Conservation (phyloP, 345 rosid species). For the Eucalyptus regnans region DNA sequence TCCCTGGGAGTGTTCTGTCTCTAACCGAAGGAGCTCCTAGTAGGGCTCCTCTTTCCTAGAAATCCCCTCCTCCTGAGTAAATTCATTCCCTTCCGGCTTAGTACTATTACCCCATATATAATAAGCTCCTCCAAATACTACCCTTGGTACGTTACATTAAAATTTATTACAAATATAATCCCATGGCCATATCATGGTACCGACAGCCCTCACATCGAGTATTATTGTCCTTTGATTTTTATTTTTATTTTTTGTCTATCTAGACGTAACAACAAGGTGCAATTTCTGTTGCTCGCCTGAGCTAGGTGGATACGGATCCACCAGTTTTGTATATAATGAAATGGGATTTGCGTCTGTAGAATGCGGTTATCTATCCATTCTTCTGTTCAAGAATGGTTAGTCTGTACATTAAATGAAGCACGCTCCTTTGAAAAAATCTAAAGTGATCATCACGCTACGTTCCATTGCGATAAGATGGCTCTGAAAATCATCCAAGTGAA, state of each 20-base stretch:
- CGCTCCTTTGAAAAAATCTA: too few species aligned
- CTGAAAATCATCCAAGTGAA: background rate
- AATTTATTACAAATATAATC: background rate
- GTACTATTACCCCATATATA: background rate
- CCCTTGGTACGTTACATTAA: background rate
- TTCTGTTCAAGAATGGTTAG: background rate
- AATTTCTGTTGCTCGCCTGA: background rate
- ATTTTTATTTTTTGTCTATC: background rate
- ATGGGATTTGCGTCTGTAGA: background rate
- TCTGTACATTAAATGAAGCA: background rate
- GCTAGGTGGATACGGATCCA: background rate
- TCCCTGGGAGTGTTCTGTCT: conserved; percentile 48
- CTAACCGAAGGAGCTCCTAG: conserved; percentile 82
- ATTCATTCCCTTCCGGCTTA: background rate
- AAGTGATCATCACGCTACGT: too few species aligned
- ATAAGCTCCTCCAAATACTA: background rate
- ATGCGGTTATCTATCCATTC: background rate
- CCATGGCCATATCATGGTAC: background rate
- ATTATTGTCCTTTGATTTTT: background rate
- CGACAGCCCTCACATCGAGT: background rate
- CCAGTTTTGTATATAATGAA: background rate
- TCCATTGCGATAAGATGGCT: background rate
- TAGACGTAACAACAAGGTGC: background rate
- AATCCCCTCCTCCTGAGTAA: background rate
- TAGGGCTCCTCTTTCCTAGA: conserved; percentile 66